Evolutionary conservation across 1,139 yeast species (phyloP), one percentile per base, ranked within the genome.

Genomic region (Debaryomycetaceae sp.): DNA sequence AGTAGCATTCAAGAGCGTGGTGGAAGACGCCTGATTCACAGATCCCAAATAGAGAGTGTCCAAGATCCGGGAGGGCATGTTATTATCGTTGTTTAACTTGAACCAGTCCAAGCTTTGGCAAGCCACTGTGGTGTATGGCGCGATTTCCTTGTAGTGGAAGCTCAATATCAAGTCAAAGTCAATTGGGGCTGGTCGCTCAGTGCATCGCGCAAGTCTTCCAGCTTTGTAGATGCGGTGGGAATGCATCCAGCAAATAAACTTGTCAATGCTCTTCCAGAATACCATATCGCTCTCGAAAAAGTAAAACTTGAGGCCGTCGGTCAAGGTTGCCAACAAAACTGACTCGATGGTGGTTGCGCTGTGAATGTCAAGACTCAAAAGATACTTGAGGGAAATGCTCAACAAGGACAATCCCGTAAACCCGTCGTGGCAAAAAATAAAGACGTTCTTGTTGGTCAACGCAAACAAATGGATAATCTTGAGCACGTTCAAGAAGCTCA

Each of bases 371-470:
- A 44, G 36, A 23, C 37, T 35, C 23, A 53, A 42, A 32, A 55
- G 44, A 32, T 44, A 44, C 4, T 53, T 53, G 15, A 58, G 39
- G 1, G 58, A 41, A 25, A 62, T 49, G 3, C 56, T 40, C 24
- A 64, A 42, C 20, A 63, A 38, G 4, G 66, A 53, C 23, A 59
- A 47, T 2, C 69, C 69, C 10, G 71, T 62, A 37, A 61, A 65
- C 0, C 71, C 71, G 40, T 65, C 71, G 37, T 53, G 57, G 3
- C 58, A 58, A 35, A 58, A 62, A 4, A 62, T 43, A 33, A 62
- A 61, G 3, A 60, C 49, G 20, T 56, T 48, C 30, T 47, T 35
- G 27, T 51, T 46, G 29, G 43, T 35, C 9, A 38, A 41, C 13
- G 48, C 41, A 20, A 53, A 42, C n/a, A 44, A 32, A 27, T 58